These are phyloP conservation scores for Monosporascus ibericus DNA, from an alignment of 2,329 filamentous ascomycete species.

Conservation along the genomic window DNA sequence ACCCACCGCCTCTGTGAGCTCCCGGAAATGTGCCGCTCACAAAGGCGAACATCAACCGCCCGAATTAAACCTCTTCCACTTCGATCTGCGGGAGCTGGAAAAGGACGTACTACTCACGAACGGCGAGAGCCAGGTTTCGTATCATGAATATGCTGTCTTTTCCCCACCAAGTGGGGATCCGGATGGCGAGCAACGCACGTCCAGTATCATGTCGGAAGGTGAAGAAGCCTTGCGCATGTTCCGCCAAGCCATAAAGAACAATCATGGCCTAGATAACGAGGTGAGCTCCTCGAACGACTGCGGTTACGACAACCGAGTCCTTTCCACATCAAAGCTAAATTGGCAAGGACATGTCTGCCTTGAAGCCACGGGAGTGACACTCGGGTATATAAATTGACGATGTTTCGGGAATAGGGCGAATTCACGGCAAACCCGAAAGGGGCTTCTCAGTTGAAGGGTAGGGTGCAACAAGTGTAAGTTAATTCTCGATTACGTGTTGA, in stretches of 20 bases:
- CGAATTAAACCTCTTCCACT: conserved; percentile 23
- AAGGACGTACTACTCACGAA: conserved; percentile 16
- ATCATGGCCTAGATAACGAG: conserved; percentile 20
- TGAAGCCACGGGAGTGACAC: neutral
- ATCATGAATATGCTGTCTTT: conserved; percentile 26
- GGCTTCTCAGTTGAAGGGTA: conserved; percentile 16
- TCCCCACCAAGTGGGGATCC: conserved; percentile 12
- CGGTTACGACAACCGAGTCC: neutral
- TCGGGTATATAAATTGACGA: neutral
- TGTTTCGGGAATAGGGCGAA: conserved; percentile 13
- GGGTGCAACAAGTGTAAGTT: conserved; percentile 22
- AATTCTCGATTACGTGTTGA: conserved; percentile 2
- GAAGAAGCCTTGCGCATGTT: conserved; percentile 22
- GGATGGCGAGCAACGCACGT: conserved; percentile 15
- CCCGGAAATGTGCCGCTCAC: conserved; percentile 3
- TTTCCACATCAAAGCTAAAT: neutral
- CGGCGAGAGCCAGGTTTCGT: conserved; percentile 20
- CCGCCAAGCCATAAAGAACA: conserved; percentile 17
- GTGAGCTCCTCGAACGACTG: conserved; percentile 9
- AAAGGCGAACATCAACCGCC: conserved; percentile 10
- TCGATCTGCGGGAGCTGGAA: conserved; percentile 22
- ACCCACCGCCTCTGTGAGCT: conserved; percentile 6
- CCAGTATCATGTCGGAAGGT: conserved; percentile 23
- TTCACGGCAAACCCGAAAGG: conserved; percentile 20
- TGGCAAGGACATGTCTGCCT: neutral